phyloP scores from a whole-genome alignment of 495 filamentous ascomycete genomes.

The Thermochaetoides thermophila region DNA sequence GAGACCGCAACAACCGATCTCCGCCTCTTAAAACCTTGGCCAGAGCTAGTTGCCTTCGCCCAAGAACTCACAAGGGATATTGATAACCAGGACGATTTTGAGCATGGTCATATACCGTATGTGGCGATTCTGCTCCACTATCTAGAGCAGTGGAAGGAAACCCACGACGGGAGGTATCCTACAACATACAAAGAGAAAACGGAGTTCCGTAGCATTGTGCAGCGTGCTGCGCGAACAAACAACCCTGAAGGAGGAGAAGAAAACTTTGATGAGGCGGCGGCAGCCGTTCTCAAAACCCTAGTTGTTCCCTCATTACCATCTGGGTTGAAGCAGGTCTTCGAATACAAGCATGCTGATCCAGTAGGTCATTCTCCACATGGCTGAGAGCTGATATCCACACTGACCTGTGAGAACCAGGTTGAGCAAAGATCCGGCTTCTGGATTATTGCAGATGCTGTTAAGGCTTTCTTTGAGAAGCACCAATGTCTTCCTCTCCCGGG shows the following conservation, averaged over 20 bases:
- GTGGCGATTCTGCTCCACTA: conserved; percentile 73
- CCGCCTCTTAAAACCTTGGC: conserved; percentile 75
- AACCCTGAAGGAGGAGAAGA: conserved; percentile 85
- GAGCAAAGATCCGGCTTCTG: conserved; percentile 54
- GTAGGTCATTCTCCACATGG: conserved; percentile 17
- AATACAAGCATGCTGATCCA: conserved; percentile 35
- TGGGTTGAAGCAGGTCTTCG: conserved; percentile 62
- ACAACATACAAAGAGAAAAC: conserved; percentile 72
- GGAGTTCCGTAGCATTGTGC: conserved; percentile 58
- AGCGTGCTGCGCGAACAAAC: conserved; percentile 48
- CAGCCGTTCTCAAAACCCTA: conserved; percentile 74
- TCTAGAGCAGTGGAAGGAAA: conserved; percentile 65
- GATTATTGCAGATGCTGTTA: conserved; percentile 74
- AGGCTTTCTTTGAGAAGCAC: conserved; percentile 55
- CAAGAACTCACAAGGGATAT: conserved; percentile 47
- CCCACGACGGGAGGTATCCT: conserved; percentile 55
- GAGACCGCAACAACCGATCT: conserved; percentile 74
- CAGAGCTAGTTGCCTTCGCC: conserved; percentile 56
- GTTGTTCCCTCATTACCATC: conserved; percentile 43
- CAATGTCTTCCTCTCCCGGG: conserved; percentile 69
- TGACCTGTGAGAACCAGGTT: conserved; percentile 13
- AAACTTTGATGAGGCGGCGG: conserved; percentile 88
- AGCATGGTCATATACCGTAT: conserved; percentile 91
- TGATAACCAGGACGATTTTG: conserved; percentile 54
- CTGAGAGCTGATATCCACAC: conserved; percentile 1